Base-by-base conservation (phyloP, 1,284 basidiomycete species). In the Ganoderma lucidum region DNA sequence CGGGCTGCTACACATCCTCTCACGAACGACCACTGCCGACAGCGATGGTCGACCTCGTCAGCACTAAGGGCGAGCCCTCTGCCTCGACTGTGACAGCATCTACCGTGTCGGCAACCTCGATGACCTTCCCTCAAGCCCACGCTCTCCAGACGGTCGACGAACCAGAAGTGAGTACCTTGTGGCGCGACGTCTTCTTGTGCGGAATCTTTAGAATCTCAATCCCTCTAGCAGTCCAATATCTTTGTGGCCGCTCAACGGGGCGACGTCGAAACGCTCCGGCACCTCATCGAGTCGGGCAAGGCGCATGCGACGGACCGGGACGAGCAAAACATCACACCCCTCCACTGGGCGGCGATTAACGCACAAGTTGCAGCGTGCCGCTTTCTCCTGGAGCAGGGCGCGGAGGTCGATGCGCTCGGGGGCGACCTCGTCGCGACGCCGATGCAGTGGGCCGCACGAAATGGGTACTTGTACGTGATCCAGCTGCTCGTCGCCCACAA, bases 301-400 rank as follows among this genome's bases (percentile, higher is more conserved):
- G 91, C 94, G 5, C 87, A 85, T 28, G 92, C 94, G 6, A 93
- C 92, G 30, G 93, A 95, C 78, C 86, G 93, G 60, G 97, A 99
- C 81, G 85, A 88, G 30, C 94, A 98, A 80, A 96, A 96, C 75
- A 96, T 99, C 75, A 97, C 97, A 0, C 93, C 97, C 0, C 86
- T 99, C 5, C 97, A 99, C 79, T 99, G 97, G 97, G 96, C 98
- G 3, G 93, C 97, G 3, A 97, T 97, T 77, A 97, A 97, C 76
- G 94, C 94, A 1, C 96, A 97, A 76, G 82, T 95, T 32, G 83
- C 90, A 2, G 89, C 92, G 53, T 95, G 93, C 79, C 87, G 90
- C 53, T 94, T 92, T 75, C 85, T 99, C 12, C 84, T 99, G 35
- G 95, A 97, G 72, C 90, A 94, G 74, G 97, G 96, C n/a, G 97